Evolutionary conservation across 2,329 filamentous ascomycete genomes (phyloP), one percentile per base, ranked within the genome.

Genomic region (Didymella exigua): DNA sequence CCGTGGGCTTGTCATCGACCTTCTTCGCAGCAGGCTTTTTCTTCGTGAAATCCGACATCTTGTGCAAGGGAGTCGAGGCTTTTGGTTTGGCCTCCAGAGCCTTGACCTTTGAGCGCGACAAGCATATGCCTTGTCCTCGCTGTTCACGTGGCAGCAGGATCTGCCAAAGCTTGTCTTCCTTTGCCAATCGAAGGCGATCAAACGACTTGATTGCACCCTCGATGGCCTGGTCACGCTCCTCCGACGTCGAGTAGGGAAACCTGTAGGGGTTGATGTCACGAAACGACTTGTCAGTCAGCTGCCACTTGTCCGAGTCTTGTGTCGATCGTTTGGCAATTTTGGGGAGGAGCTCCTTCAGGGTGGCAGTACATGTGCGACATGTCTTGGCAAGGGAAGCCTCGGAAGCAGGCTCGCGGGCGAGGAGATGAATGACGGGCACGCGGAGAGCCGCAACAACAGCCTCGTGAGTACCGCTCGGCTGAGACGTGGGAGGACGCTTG

Each of bases 131-230:
- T 66, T 87, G 86, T 38, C 83, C 83, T 59, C 85, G 80, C 64
- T 88, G 84, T 44, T 84, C 79, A 63, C 80, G 80, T 7, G 84
- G 84, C 50, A 88, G 77, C 54, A 88, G 75, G 60, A 78, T 78
- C 72, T 88, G 85, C 85, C 86, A 88, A 18, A 84, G 74, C 65
- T 82, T 82, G 65, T 88, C 85, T 31, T 82, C 79, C 59, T 83
- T 83, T 6, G 82, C 80, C 16, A 88, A 75, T 24, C 86, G 79
- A 72, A 84, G 78, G 48, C 86, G 80, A 71, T 88, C 86, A 69
- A 84, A 88, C 37, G 85, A 84, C 48, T 81, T 82, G 64, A 87
- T 82, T 49, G 85, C 84, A 71, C 83, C 83, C 59, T 86, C 82
- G 63, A 88, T 84, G 24, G 84, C 86, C 48, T 80, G 75, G 58